These are phyloP conservation scores for Lupinus albus DNA, from an alignment of 306 rosid species.

Conservation along the genomic window DNA sequence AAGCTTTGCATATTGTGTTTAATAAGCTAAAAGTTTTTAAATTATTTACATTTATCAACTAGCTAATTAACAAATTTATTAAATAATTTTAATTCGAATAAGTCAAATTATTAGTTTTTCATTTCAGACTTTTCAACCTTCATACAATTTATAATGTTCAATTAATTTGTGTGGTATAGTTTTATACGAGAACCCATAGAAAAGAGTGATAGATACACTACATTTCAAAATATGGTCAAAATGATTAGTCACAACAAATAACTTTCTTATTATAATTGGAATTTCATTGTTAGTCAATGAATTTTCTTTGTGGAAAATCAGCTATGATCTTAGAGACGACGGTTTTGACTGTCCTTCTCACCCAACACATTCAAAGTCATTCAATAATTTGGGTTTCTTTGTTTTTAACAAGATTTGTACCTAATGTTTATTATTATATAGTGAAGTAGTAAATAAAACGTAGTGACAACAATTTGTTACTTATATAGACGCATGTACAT, in stretches of 20 bases:
- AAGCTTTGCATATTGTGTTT: too few species aligned
- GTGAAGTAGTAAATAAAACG: not conserved
- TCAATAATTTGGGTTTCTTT: not conserved
- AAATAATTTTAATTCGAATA: too few species aligned
- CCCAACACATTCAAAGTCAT: not conserved
- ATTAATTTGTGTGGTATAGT: too few species aligned
- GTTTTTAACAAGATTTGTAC: constrained; percentile 1
- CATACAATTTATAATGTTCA: too few species aligned
- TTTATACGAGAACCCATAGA: not conserved
- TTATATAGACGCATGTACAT: not conserved
- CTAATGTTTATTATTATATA: not conserved
- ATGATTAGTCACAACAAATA: not conserved
- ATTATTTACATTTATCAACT: too few species aligned
- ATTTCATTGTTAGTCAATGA: constrained; percentile 25
- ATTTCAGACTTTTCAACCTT: too few species aligned
- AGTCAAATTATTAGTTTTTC: too few species aligned
- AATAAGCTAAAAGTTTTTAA: too few species aligned
- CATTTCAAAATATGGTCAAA: constrained; percentile 28
- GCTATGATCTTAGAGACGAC: constrained; percentile 48
- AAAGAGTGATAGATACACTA: constrained; percentile 3
- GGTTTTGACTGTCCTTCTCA: constrained; percentile 52
- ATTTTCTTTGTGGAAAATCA: constrained; percentile 40
- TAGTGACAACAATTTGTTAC: not conserved
- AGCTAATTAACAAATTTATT: too few species aligned
- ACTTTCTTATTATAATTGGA: not conserved